Percentiles rank a stretch among this genome's conserved stretches.
Conservation (phyloP, 78 protist species). For the Acrasis kona region DNA sequence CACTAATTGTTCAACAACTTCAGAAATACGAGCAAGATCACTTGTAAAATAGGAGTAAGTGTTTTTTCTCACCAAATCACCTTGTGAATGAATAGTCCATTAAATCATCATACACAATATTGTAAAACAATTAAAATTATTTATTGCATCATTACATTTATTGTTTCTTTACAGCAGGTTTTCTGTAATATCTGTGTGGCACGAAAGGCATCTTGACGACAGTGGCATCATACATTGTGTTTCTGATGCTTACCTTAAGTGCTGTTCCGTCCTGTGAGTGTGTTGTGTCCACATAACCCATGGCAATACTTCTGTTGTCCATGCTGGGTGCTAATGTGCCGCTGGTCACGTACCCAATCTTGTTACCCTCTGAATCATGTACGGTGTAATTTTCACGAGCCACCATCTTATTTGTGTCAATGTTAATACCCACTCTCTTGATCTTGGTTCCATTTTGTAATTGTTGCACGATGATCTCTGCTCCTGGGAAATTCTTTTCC, state of each 20-base stretch:
- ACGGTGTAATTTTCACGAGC: slow-evolving; percentile 56
- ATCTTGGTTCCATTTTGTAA: slow-evolving; percentile 32
- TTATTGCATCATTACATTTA: too few species aligned
- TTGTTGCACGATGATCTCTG: slow-evolving; percentile 53
- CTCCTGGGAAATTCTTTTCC: slow-evolving; percentile 88
- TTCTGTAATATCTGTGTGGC: slow-evolving; percentile 62
- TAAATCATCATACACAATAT: too few species aligned
- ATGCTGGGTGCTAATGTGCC: slow-evolving; percentile 75
- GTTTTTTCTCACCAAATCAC: too few species aligned
- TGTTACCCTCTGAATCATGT: not conserved
- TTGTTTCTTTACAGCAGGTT: too few species aligned
- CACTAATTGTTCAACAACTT: too few species aligned
- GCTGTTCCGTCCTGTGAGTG: slow-evolving; percentile 33
- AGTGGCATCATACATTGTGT: not conserved
- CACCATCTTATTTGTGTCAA: slow-evolving; percentile 69
- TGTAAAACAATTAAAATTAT: too few species aligned
- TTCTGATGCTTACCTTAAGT: slow-evolving; percentile 47
- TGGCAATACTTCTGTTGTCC: slow-evolving; percentile 59
- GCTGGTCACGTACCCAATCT: slow-evolving; percentile 73
- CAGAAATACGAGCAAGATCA: too few species aligned
- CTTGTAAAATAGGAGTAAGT: too few species aligned
- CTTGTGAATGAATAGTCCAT: too few species aligned
- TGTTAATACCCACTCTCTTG: slow-evolving; percentile 62
- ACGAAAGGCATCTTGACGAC: slow-evolving; percentile 86
- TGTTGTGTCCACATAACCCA: slow-evolving; percentile 54